Base-by-base conservation (phyloP, 164 flowering plant species). In the Cinnamomum chago region DNA sequence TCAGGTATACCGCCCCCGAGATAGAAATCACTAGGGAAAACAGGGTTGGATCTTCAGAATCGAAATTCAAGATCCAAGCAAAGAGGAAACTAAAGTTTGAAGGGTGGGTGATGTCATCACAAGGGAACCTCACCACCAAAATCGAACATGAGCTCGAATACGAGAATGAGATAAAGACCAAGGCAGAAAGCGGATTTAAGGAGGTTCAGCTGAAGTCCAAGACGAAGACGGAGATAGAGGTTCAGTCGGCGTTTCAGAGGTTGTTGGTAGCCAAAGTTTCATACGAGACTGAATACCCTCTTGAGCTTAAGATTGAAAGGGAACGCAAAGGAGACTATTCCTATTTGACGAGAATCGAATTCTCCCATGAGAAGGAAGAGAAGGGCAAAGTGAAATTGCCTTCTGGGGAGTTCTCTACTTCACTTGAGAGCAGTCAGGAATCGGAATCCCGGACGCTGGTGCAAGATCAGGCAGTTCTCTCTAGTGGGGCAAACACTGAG, bases 391-490 rank as follows among this genome's bases (percentile, higher is more conserved):
- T 67, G 6, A 23, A 20, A 28, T 67, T 62, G 35, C 12, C 52
- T 2, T 23, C 12, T 18, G 84, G 81, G 17, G 55, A 51, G 1
- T 28, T 23, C 11, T 50, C 52, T 13, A 81, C 74, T 58, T 12
- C 22, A 1, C n/a, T 85, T 30, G 3, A 62, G 0, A 90, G 90
- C 77, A 79, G 17, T 4, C 97, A 94, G 84, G 77, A 71, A 10
- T 84, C 85, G 0, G 71, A 62, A 0, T 94, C 95, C 11, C 87
- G 92, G 92, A 89, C 91, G 91, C 62, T 79, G 77, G 90, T 90
- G 17, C 80, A 81, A 77, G 96, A 81, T 80, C 89, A 88, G 47
- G 75, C 81, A 23, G 97, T 94, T 64, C 77, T 89, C 5, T 75
- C 86, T 15, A 95, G 98, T 17, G 66, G 70, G 15, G 88, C 88